Evolutionary conservation across 2,329 filamentous ascomycete species (phyloP).

Genomic region (Nannizzia gypsea): DNA sequence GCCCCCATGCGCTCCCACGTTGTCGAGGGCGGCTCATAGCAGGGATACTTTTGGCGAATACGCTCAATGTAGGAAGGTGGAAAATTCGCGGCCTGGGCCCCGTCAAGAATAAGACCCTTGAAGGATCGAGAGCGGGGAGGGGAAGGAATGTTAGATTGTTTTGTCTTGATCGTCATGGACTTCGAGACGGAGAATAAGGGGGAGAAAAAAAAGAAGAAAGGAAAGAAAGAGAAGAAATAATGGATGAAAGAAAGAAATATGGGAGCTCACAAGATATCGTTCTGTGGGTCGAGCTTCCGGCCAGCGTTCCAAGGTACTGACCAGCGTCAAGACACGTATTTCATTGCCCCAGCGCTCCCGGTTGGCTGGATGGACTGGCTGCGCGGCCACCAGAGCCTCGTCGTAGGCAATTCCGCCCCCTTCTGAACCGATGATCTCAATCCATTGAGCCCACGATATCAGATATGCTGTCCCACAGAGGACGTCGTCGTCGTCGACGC

Average conservation of each 20-base stretch:
- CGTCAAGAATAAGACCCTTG: background rate
- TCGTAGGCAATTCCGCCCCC: constrained; percentile 16
- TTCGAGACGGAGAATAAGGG: background rate
- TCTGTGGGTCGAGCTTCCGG: background rate
- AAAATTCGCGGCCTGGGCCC: background rate
- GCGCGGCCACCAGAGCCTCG: background rate
- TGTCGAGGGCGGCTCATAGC: constrained; percentile 1
- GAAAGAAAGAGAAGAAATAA: too few relatives aligned
- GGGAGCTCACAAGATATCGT: background rate
- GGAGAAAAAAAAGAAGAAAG: too few relatives aligned
- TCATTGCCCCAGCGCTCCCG: background rate
- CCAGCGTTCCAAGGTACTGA: background rate
- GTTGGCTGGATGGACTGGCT: background rate
- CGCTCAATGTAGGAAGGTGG: background rate
- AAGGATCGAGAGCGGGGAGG: background rate
- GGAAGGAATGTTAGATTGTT: background rate
- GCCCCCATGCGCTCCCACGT: background rate
- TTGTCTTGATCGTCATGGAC: background rate
- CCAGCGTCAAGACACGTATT: background rate
- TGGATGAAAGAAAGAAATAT: too few relatives aligned
- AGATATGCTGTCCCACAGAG: constrained; percentile 16
- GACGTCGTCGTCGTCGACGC: background rate
- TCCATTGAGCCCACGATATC: constrained; percentile 13
- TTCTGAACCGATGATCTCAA: constrained; percentile 15
- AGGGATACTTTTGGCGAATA: background rate